phyloP scores from a whole-genome alignment of 345 rosid species.

The Sisymbrium altissimum region DNA sequence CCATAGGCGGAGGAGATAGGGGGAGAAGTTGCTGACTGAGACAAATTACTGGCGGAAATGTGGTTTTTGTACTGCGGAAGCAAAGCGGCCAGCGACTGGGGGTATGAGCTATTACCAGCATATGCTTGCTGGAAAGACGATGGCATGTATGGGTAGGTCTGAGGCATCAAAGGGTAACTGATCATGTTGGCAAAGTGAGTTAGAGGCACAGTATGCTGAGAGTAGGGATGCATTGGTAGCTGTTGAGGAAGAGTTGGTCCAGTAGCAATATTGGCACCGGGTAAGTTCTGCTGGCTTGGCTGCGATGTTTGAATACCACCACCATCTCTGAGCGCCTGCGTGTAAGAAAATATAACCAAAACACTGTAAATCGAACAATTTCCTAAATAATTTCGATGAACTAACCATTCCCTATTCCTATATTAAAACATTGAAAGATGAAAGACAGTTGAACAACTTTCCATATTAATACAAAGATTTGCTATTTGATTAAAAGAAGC shows the following conservation, averaged over 20 bases:
- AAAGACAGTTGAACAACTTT: not conserved
- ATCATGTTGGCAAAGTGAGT: conserved; percentile 82
- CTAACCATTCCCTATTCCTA: not conserved
- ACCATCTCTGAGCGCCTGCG: conserved; percentile 63
- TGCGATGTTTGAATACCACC: conserved; percentile 52
- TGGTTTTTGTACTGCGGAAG: conserved; percentile 86
- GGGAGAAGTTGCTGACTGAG: conserved; percentile 65
- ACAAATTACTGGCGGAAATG: conserved; percentile 70
- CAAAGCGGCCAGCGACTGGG: conserved; percentile 71
- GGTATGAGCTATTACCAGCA: conserved; percentile 73
- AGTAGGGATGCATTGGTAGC: conserved; percentile 76
- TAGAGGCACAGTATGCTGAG: conserved; percentile 77
- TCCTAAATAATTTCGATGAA: not conserved
- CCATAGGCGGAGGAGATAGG: conserved; percentile 68
- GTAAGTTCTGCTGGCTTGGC: conserved; percentile 54
- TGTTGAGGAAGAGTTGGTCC: conserved; percentile 83
- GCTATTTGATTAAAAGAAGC: not conserved
- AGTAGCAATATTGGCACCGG: conserved; percentile 56
- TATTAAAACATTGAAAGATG: not conserved
- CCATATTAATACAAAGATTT: not conserved
- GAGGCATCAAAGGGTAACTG: conserved; percentile 79
- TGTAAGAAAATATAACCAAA: conserved; percentile 1
- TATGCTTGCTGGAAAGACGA: conserved; percentile 81
- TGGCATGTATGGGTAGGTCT: conserved; percentile 80
- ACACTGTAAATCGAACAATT: not conserved